These are phyloP conservation scores for Passiflora organensis DNA, from an alignment of 345 rosid genomes.

Conservation along the genomic window DNA sequence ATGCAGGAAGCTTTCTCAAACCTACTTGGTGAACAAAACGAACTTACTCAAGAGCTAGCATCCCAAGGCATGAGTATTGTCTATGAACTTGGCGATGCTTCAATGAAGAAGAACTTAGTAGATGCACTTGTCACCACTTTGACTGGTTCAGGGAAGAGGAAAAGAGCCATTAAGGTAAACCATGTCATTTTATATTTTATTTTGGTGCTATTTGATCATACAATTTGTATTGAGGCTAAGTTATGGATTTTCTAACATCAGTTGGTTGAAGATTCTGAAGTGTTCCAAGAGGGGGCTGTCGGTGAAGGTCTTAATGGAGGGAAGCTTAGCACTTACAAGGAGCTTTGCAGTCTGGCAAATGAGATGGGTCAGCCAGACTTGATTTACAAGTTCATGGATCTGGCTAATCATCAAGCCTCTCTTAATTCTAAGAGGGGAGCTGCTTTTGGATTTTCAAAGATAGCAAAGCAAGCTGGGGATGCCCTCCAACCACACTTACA, in stretches of 20 bases:
- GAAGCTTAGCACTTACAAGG: constrained; percentile 91
- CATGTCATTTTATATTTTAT: constrained; percentile 12
- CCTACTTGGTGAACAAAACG: constrained; percentile 88
- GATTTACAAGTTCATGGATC: constrained; percentile 94
- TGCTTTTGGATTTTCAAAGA: constrained; percentile 95
- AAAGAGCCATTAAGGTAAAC: constrained; percentile 86
- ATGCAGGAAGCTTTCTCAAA: constrained; percentile 92
- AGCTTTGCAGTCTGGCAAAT: constrained; percentile 90
- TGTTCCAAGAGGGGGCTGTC: constrained; percentile 85
- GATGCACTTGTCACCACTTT: constrained; percentile 79
- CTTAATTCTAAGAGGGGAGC: constrained; percentile 91
- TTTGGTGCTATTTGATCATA: constrained; percentile 8
- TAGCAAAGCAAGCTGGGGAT: constrained; percentile 99
- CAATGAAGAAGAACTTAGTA: constrained; percentile 83
- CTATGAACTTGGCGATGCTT: constrained; percentile 84
- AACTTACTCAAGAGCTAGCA: constrained; percentile 93
- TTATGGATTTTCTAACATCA: constrained; percentile 27
- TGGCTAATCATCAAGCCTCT: constrained; percentile 91
- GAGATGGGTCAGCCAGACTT: constrained; percentile 99
- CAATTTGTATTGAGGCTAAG: constrained; percentile 11
- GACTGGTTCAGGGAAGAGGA: constrained; percentile 94
- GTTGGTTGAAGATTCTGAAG: constrained; percentile 89
- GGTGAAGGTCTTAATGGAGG: constrained; percentile 85
- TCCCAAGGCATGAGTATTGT: constrained; percentile 99
- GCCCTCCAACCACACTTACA: constrained; percentile 84